phyloP scores from a whole-genome alignment of 2,329 filamentous ascomycete genomes.

The Rhytidhysteron rufulum region DNA sequence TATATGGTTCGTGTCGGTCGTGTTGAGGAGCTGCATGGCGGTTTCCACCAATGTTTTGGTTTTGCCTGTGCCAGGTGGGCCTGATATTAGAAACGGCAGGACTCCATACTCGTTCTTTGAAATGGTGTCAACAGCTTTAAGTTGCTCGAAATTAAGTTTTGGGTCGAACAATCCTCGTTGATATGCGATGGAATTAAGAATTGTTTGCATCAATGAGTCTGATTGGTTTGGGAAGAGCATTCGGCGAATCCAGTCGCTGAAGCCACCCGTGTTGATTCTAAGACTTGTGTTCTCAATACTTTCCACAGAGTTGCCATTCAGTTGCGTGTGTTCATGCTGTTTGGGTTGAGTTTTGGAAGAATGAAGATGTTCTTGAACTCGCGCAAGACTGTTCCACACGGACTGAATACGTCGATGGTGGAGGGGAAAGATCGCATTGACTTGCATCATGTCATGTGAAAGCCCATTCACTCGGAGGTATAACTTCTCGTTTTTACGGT shows the following conservation, averaged over 20 bases:
- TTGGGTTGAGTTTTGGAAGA: neutral
- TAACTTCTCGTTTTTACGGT: conserved; percentile 19
- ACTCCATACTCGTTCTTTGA: conserved; percentile 39
- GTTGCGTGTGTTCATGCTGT: conserved; percentile 1
- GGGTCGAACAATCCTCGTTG: conserved; percentile 36
- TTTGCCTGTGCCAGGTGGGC: conserved; percentile 51
- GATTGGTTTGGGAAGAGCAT: conserved; percentile 43
- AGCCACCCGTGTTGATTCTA: neutral
- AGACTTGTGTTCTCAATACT: too few relatives aligned
- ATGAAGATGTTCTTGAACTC: conserved; percentile 2
- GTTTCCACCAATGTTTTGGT: conserved; percentile 49
- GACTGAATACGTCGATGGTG: conserved; percentile 10
- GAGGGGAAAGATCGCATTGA: conserved; percentile 22
- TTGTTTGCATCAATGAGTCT: conserved; percentile 37
- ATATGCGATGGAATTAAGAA: conserved; percentile 32
- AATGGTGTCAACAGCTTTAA: conserved; percentile 43
- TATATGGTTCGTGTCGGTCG: conserved; percentile 26
- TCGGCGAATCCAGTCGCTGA: conserved; percentile 25
- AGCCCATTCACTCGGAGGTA: conserved; percentile 18
- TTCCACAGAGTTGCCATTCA: neutral
- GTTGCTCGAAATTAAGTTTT: conserved; percentile 47
- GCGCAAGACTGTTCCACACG: conserved; percentile 9
- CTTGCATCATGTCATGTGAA: conserved; percentile 6
- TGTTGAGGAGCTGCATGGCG: conserved; percentile 31
- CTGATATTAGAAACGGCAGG: conserved; percentile 46